Base-by-base conservation (phyloP, 2,329 filamentous ascomycete species). In the Curvularia spicifera region DNA sequence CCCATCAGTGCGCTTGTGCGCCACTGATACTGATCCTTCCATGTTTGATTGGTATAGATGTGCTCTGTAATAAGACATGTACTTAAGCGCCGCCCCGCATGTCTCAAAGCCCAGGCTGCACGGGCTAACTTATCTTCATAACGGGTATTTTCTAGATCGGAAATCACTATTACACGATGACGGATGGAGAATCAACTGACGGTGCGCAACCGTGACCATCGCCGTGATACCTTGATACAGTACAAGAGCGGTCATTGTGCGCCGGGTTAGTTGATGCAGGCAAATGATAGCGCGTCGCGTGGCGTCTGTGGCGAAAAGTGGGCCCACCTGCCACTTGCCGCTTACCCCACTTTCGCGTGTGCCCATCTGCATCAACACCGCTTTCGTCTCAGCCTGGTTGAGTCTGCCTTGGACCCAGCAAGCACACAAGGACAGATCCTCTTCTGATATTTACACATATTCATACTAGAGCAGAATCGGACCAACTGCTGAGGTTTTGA, bases 321-420 rank as follows among this genome's bases (percentile, higher is more conserved):
- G 29, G 6, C 18, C 31, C n/a, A 15, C 44, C 24, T 22, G 29
- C 31, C n/a, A 15, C 44, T 18, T 22, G 29, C 29, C 12, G 43
- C 42, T 13, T 53, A 48, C 51, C 51, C 55, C 51, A 49, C 55
- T 37, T 57, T 57, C 5, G 42, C 40, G 48, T 12, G 44, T 43
- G 50, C 37, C 15, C 12, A 31, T 6, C 15, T 15, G 35, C 44
- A 46, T 28, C 47, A 26, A 31, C 39, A 4, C 2, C 24, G 18
- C 28, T 33, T 24, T 5, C n/a, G 26, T 45, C 12, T 56, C 48
- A 56, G 39, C 31, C 26, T 45, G 50, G 28, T 48, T 18, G 13
- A 24, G 22, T 35, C 24, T 39, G 37, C 29, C 44, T 43, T 26
- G 5, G 28, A 31, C 24, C 29, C 28, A 9, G 10, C 47, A 31